Conservation (phyloP, 257 asterid genomes). For the Galeopsis tetrahit region DNA sequence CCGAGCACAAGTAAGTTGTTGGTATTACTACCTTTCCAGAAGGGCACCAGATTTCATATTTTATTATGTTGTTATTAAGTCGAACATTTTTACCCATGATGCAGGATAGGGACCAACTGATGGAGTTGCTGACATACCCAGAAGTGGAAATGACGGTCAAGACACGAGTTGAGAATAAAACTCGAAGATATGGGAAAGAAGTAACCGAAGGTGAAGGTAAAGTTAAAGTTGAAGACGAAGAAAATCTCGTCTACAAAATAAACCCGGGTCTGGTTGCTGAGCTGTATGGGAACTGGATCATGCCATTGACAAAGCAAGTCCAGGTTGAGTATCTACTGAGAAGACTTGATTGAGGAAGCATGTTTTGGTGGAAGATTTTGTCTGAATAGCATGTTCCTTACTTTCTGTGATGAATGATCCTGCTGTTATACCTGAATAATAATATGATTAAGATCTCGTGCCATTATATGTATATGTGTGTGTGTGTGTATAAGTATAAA, state of each 20-base stretch:
- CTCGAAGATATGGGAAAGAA: slow-evolving; percentile 79
- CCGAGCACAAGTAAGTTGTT: slow-evolving; percentile 57
- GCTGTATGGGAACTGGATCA: slow-evolving; percentile 83
- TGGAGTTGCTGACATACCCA: slow-evolving; percentile 76
- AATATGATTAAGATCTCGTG: neutral
- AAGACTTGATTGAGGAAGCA: slow-evolving; percentile 60
- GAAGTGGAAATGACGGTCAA: slow-evolving; percentile 72
- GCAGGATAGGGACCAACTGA: slow-evolving; percentile 62
- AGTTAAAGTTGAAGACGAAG: slow-evolving; percentile 30
- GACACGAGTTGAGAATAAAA: slow-evolving; percentile 78
- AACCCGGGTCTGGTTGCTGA: slow-evolving; percentile 74
- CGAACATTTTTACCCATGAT: slow-evolving; percentile 16
- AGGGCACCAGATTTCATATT: too few relatives aligned
- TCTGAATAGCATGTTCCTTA: neutral
- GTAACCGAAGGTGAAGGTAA: slow-evolving; percentile 41
- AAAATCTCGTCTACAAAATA: slow-evolving; percentile 61
- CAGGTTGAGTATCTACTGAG: slow-evolving; percentile 78
- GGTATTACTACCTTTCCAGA: neutral
- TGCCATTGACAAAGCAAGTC: slow-evolving; percentile 95
- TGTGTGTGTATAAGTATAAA: neutral
- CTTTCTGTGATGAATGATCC: neutral
- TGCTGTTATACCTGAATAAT: neutral
- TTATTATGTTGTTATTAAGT: neutral
- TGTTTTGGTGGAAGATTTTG: neutral
- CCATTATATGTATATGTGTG: neutral